phyloP scores from a whole-genome alignment of 2,329 filamentous ascomycete species.

The Triangularia verruculosa region DNA sequence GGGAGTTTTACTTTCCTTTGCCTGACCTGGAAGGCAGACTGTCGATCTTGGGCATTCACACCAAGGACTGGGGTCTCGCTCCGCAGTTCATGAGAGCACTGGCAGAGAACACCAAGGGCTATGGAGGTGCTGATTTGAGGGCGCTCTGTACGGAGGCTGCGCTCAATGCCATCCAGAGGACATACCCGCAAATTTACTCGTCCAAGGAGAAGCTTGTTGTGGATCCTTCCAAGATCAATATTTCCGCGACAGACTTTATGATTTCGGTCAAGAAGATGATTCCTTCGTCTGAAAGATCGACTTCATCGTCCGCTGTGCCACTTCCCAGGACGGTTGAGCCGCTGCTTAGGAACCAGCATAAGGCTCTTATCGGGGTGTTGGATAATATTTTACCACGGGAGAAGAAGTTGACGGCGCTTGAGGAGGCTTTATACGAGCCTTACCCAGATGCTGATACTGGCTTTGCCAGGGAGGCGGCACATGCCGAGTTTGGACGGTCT shows the following conservation, averaged over 20 bases:
- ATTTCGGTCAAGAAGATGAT: slow-evolving; percentile 94
- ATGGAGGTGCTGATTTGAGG: slow-evolving; percentile 90
- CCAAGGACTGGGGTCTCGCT: slow-evolving; percentile 84
- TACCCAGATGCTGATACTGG: slow-evolving; percentile 78
- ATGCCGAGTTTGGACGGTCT: slow-evolving; percentile 78
- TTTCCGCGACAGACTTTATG: slow-evolving; percentile 95
- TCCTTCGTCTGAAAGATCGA: slow-evolving; percentile 88
- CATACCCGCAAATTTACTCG: slow-evolving; percentile 93
- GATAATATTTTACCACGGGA: slow-evolving; percentile 77
- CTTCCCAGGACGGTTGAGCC: slow-evolving; percentile 79
- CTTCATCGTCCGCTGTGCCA: slow-evolving; percentile 77
- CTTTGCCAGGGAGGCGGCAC: slow-evolving; percentile 75
- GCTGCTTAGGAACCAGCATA: slow-evolving; percentile 70
- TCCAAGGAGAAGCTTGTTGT: slow-evolving; percentile 88
- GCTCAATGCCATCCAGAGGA: slow-evolving; percentile 90
- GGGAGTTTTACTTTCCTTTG: slow-evolving; percentile 96
- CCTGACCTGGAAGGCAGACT: slow-evolving; percentile 77
- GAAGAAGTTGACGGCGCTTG: slow-evolving; percentile 82
- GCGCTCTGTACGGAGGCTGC: slow-evolving; percentile 95
- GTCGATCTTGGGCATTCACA: slow-evolving; percentile 92
- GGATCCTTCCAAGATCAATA: slow-evolving; percentile 76
- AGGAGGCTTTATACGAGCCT: slow-evolving; percentile 90
- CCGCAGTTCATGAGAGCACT: slow-evolving; percentile 77
- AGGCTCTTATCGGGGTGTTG: slow-evolving; percentile 64
- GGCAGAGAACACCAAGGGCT: slow-evolving; percentile 88